Evolutionary conservation across 2,329 filamentous ascomycete genomes (phyloP), one percentile per base, ranked within the genome.

Genomic region (Penicillium hordei): DNA sequence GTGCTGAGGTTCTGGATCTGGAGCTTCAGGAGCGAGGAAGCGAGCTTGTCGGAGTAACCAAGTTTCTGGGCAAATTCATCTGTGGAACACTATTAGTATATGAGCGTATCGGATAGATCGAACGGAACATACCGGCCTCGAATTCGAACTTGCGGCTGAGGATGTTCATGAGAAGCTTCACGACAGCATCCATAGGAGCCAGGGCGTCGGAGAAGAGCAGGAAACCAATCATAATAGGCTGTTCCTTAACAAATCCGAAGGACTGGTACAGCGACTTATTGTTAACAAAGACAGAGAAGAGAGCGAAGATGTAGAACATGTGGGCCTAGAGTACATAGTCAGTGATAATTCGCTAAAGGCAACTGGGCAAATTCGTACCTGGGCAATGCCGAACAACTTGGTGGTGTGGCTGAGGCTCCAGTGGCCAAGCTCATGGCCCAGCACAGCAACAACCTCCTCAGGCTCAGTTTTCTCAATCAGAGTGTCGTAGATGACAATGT

Each of bases 401-500:
- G 92, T 96, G 12, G 94, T 97, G 81, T 99, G 94, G 60, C 91
- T 92, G 66, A 96, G 85, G 69, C 89, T 93, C 94, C 94, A 99
- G 81, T 99, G 94, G 51, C 94, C 94, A 48, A 99, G 85, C 78
- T 99, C 94, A 74, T 99, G 94, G 36, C 91, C 93, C 53, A 99
- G 81, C 52, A 99, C 93, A 64, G 94, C 93, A 58, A 96, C 91
- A 40, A 99, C 93, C 77, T 99, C 94, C 71, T 94, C 84, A 4
- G 90, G 87, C 61, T 93, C 86, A 74, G 89, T 94, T 85, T 97
- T 96, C 78, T 97, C 93, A 62, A 99, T 92, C 62, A 99, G 79
- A 5, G 95, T 99, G 74, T 99, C 94, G 75, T 96, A 99, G 72
- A 99, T 95, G 70, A 99, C 94, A 80, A 99, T 99, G 81, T 97